These are phyloP conservation scores for Trichosporon ovoides DNA, from an alignment of 1,284 basidiomycete genomes.

Conservation along the genomic window DNA sequence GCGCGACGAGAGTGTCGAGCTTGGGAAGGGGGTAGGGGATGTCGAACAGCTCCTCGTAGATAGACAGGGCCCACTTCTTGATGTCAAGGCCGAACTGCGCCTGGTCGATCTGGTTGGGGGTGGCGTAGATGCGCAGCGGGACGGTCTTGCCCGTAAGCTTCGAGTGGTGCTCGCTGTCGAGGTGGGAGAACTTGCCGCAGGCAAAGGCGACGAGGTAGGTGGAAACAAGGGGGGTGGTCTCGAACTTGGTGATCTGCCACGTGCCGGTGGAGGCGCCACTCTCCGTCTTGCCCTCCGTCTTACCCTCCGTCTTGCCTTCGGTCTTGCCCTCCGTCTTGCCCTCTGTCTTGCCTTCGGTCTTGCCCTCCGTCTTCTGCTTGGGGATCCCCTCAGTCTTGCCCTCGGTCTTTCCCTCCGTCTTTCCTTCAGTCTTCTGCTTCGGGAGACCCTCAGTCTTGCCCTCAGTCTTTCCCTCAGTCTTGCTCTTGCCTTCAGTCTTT, in stretches of 20 bases:
- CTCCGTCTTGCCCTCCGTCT: conserved; percentile 49
- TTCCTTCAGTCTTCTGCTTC: conserved; percentile 34
- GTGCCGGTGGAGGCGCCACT: conserved; percentile 28
- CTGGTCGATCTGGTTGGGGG: conserved; percentile 74
- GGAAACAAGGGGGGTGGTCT: conserved; percentile 76
- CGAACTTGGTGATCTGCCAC: conserved; percentile 77
- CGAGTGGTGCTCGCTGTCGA: conserved; percentile 72
- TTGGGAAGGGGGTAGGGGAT: conserved; percentile 92
- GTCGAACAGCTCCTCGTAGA: conserved; percentile 91
- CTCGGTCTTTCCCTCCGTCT: conserved; percentile 44
- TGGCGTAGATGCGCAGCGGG: conserved; percentile 83
- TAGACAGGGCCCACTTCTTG: conserved; percentile 74
- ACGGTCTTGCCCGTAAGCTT: conserved; percentile 75
- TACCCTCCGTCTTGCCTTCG: conserved; percentile 39
- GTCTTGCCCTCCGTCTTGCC: conserved; percentile 36
- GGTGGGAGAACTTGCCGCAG: conserved; percentile 71
- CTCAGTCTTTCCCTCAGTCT: conserved; percentile 31
- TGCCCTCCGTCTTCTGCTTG: conserved; percentile 43
- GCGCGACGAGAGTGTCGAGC: conserved; percentile 75
- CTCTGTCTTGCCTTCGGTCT: conserved; percentile 40
- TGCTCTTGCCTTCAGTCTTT: conserved; percentile 46
- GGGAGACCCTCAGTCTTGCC: conserved; percentile 31
- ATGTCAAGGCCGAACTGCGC: conserved; percentile 73
- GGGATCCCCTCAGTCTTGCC: conserved; percentile 34
- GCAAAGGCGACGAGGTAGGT: conserved; percentile 89